These are phyloP conservation scores for Tylopilus subfusipes DNA, from an alignment of 768 basidiomycete species.

Conservation along the genomic window DNA sequence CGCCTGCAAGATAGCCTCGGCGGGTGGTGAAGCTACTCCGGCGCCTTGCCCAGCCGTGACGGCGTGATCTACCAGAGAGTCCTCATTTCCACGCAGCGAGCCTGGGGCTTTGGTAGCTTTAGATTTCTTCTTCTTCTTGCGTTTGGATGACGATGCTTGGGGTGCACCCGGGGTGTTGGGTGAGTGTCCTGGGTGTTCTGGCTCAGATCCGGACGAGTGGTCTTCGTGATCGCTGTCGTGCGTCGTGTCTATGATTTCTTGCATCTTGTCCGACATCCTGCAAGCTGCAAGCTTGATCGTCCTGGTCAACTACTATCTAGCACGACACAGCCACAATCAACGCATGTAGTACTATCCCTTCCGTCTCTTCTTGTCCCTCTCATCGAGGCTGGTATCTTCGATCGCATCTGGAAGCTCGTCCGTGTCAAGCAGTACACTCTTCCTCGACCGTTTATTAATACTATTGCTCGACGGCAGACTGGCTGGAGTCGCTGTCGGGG, in stretches of 20 bases:
- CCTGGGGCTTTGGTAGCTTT: conserved; percentile 56
- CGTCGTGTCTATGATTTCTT: conserved; percentile 41
- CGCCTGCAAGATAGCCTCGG: conserved; percentile 63
- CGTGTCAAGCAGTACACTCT: conserved; percentile 6
- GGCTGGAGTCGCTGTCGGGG: conserved; percentile 30
- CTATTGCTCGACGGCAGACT: conserved; percentile 28
- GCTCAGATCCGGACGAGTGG: conserved; percentile 29
- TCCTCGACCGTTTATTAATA: conserved; percentile 32
- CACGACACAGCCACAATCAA: conserved; percentile 22
- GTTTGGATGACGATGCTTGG: conserved; percentile 42
- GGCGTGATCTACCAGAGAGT: conserved; percentile 63
- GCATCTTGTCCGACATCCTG: conserved; percentile 34
- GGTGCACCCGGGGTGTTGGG: conserved; percentile 15
- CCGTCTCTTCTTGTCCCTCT: conserved; percentile 44
- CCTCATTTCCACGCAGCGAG: conserved; percentile 46
- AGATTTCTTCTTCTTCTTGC: conserved; percentile 90
- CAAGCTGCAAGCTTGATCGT: background rate
- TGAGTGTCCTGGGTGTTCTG: conserved; percentile 21
- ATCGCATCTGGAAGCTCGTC: conserved; percentile 7
- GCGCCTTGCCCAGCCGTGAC: conserved; percentile 54
- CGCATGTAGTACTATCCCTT: background rate
- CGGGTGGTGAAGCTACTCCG: conserved; percentile 45
- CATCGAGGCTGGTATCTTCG: conserved; percentile 30
- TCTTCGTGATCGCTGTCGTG: conserved; percentile 35
- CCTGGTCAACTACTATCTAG: too few species aligned